A percentile compares a stretch with the other conserved stretches of the same genome.
phyloP scores from a whole-genome alignment of 1,284 basidiomycete genomes.

The Apiotrichum sp. region DNA sequence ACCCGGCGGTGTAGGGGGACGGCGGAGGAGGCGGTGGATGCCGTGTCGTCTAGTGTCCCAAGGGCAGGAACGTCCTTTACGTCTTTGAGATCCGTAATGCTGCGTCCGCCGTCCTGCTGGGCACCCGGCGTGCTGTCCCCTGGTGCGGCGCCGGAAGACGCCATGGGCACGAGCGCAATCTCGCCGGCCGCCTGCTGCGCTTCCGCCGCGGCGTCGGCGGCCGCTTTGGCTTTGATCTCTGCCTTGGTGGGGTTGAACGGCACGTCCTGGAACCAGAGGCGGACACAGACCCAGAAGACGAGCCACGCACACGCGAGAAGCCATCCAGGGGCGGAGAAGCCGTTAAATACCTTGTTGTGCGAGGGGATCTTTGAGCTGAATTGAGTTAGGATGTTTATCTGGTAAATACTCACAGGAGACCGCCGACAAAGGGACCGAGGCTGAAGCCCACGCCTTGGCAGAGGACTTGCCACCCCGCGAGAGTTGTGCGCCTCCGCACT shows the following conservation, averaged over 20 bases:
- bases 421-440: slow-evolving; percentile 9
- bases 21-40: no score
- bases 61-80: no score
- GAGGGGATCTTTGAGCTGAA: slow-evolving; percentile 3
- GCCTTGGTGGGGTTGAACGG: neutral
- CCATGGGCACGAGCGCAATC: neutral
- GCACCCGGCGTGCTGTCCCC: no score
- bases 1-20: no score
- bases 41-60: no score
- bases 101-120: neutral
- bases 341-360: slow-evolving; percentile 5
- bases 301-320: slow-evolving; percentile 5
- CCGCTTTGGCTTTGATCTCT: no score
- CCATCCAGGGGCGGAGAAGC: slow-evolving; percentile 8
- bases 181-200: neutral
- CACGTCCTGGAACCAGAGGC: slow-evolving; percentile 1
- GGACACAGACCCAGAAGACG: slow-evolving; percentile 2
- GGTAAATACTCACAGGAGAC: slow-evolving; percentile 2
- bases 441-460: slow-evolving; percentile 6
- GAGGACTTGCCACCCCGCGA: slow-evolving; percentile 11
- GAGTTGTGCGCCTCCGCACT: slow-evolving; percentile 5
- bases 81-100: neutral
- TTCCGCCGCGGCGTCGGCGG: no score
- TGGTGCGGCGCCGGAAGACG: no score
- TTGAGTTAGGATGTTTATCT: neutral